These are phyloP conservation scores for Sechiopsis laciniata DNA, from an alignment of 306 rosid species.

Conservation along the genomic window DNA sequence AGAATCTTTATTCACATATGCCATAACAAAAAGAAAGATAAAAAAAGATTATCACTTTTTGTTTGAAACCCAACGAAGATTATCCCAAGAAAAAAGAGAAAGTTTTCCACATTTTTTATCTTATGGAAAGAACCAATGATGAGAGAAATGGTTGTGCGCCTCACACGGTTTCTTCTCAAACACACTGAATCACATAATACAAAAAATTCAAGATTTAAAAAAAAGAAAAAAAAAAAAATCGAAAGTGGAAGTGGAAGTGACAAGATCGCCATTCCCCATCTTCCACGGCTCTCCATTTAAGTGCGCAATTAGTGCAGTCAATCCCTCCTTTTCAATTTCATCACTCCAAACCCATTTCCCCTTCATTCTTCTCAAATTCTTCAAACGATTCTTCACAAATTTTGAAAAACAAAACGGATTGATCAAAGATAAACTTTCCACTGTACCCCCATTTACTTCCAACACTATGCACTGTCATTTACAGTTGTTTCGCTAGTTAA, in stretches of 20 bases:
- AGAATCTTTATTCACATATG: not conserved
- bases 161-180: conserved; percentile 10
- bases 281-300: conserved; percentile 17
- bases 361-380: conserved; percentile 7
- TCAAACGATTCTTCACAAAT: not conserved
- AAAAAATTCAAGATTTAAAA: too few species aligned
- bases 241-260: not conserved
- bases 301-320: conserved; percentile 22
- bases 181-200: not conserved
- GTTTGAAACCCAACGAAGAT: too few species aligned
- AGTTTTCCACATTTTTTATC: not conserved
- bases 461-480: not conserved
- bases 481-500: not conserved
- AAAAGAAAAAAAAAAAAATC: not conserved
- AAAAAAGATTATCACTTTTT: too few species aligned
- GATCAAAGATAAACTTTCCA: not conserved
- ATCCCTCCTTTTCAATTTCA: not conserved
- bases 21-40: not conserved
- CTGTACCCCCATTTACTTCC: conserved; percentile 6
- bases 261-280: not conserved
- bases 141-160: not conserved
- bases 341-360: not conserved
- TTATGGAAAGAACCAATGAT: not conserved
- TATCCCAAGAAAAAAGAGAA: too few species aligned
- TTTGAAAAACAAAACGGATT: not conserved